Evolutionary conservation across 805 yeast genomes (phyloP), one percentile per base, ranked within the genome.

Genomic region (Metschnikowia vanudenii): DNA sequence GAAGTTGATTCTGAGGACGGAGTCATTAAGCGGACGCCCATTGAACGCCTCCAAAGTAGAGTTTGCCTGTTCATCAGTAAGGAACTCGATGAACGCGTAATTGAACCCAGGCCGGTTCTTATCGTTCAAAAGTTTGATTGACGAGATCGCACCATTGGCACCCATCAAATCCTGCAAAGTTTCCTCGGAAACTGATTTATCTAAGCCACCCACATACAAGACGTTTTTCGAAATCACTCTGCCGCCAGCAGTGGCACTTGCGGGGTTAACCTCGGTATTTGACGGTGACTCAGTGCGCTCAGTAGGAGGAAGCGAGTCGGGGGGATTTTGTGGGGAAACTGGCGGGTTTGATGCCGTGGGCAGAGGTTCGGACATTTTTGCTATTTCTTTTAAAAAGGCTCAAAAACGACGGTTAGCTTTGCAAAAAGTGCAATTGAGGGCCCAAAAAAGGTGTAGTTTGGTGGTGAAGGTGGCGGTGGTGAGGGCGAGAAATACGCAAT

Each of bases 1-100:
- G 84, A 88, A 86, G 53, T 87, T 85, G 60, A 88, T 78, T 50
- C 75, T 79, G 47, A 89, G 74, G 38, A 77, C 81, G 31, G 74
- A 68, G 43, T 76, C 75, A 51, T 80, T 79, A 47, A 85, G 61
- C 26, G 74, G 64, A 40, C 76, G 67, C 14, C 88, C 89, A 55
- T 84, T 78, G 48, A 87, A 69, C 10, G 80, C 67, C 42, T 75
- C 75, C 44, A 82, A 69, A 1, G 94, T 92, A 50, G 71, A 68
- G 32, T 74, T 76, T 2, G 96, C 96, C 28, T 74, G 72, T 28
- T 68, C 71, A 34, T 80, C 75, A 41, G 68, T 69, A 20, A 74
- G 80, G 56, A 79, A 89, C 64, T 88, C 96, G 44, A 90, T 80
- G 63, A 90, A 89, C 2, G 95, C 95, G 65, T 88, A 90, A 61